Evolutionary conservation across 208 protist genomes (phyloP), one percentile per base, ranked within the genome.

Genomic region (Wallacemonas rigidus): DNA sequence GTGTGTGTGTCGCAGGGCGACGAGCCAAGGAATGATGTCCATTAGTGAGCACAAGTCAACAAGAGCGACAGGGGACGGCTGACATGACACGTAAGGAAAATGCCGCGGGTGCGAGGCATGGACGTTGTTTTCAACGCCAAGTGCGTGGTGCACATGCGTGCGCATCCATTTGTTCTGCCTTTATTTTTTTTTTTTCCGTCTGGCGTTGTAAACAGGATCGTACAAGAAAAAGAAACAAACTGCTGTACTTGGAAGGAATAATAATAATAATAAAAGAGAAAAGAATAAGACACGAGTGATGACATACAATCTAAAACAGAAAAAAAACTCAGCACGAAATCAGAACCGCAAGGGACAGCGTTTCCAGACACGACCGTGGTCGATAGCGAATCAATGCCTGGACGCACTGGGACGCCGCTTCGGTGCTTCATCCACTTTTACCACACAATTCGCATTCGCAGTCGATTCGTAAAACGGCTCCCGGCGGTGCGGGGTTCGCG

Each of bases 141-240:
- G 26, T 26, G 26, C 26, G 26, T 26, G 26, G 26, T 26, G 26
- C 26, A 26, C 26, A 26, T 26, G 26, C 26, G 26, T 26, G 26
- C 26, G 26, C 26, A 26, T 26, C 26, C 26, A 26, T 26, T 26
- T 26, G 26, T 0, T 26, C 26, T 26, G 26, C 26, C 26, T 26
- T 26, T 26, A 1, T 62, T 5, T 62, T 62, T 35, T 3, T 40
- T 8, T 4, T 62, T 41, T 62, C 43, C 36, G 56, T 62, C 6
- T 62, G 17, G 56, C 54, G 40, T 55, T 39, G 47, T 60, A 78
- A 53, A 61, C 15, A 61, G 57, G 7, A 69, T 55, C 44, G n/a
- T 44, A 38, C 69, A 69, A 14, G 71, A 45, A 64, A 57, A 64
- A 54, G 51, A 14, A 67, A 71, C 55, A 8, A 76, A 67, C 69